Evolutionary conservation across 2,329 filamentous ascomycete genomes (phyloP).

Genomic region (Botrytis cinerea): DNA sequence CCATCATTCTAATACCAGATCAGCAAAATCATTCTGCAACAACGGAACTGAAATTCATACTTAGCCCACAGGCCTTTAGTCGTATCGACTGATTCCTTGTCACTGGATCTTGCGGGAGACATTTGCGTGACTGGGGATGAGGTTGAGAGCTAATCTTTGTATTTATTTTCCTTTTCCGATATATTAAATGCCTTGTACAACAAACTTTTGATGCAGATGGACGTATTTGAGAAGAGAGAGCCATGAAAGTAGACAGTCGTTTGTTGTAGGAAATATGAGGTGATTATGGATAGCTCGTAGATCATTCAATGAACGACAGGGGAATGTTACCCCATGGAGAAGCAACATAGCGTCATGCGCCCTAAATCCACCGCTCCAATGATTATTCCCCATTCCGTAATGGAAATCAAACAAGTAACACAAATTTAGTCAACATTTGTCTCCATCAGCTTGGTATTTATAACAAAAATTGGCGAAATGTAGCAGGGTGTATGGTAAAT

Average conservation of each 20-base stretch:
- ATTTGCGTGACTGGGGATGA: neutral
- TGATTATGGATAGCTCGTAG: neutral
- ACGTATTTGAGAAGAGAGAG: neutral
- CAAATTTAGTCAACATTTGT: conserved; percentile 8
- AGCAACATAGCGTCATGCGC: conserved; percentile 6
- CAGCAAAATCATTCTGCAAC: neutral
- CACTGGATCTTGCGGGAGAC: neutral
- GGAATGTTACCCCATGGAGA: conserved; percentile 17
- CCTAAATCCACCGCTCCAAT: conserved; percentile 1
- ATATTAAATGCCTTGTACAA: neutral
- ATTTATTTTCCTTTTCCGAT: neutral
- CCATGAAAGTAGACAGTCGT: neutral
- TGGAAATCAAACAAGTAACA: neutral
- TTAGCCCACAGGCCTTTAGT: neutral
- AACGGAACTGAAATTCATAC: neutral
- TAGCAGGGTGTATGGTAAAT: conserved; percentile 8
- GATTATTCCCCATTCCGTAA: conserved; percentile 11
- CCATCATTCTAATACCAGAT: conserved; percentile 9
- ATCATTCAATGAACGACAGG: neutral
- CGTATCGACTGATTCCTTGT: neutral
- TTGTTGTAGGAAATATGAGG: neutral
- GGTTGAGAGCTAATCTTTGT: neutral
- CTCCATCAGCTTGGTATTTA: conserved; percentile 14
- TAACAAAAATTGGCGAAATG: neutral
- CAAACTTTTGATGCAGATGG: neutral